A percentile compares a stretch with the other conserved stretches of the same genome.
These are phyloP conservation scores for Cryomyces minteri DNA, from an alignment of 495 filamentous ascomycete species.

Conservation along the genomic window DNA sequence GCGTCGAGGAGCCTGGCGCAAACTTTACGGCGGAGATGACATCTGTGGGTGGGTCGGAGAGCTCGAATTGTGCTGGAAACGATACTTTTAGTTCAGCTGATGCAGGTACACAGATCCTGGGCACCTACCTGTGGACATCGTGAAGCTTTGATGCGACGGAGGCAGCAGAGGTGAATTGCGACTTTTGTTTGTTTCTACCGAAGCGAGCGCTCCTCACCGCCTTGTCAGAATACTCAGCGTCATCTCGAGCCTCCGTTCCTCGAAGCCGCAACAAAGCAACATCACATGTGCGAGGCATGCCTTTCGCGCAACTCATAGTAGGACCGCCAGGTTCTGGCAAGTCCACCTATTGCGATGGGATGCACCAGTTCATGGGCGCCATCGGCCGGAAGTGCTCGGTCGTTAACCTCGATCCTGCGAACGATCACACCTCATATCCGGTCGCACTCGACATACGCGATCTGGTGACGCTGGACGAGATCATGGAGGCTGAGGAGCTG, in stretches of 20 bases:
- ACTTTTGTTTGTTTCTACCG: too few relatives aligned
- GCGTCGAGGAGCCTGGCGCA: constrained; percentile 48
- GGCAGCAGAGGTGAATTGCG: too few relatives aligned
- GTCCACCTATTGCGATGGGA: constrained; percentile 94
- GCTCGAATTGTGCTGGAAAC: constrained; percentile 22
- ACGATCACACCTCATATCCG: constrained; percentile 63
- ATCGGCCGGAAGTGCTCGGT: constrained; percentile 88
- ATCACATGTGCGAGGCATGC: constrained; percentile 22
- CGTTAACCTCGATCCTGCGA: constrained; percentile 93
- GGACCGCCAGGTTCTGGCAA: constrained; percentile 90
- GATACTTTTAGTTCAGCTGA: too few relatives aligned
- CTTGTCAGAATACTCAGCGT: too few relatives aligned
- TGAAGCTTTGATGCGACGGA: too few relatives aligned
- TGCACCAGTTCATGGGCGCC: constrained; percentile 93
- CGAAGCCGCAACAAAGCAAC: too few relatives aligned
- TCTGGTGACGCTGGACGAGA: constrained; percentile 74
- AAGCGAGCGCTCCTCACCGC: too few relatives aligned
- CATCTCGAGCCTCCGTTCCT: not conserved
- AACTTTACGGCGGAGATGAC: constrained; percentile 76
- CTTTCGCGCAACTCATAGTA: constrained; percentile 62
- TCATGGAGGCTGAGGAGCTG: constrained; percentile 82
- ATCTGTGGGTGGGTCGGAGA: constrained; percentile 62
- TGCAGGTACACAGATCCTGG: too few relatives aligned
- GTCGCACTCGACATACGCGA: constrained; percentile 83
- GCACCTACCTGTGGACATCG: not conserved